Percentiles rank a stretch among this genome's conserved stretches.
These are phyloP conservation scores for Amanita phalloides DNA, from an alignment of 768 basidiomycete species.

Conservation along the genomic window DNA sequence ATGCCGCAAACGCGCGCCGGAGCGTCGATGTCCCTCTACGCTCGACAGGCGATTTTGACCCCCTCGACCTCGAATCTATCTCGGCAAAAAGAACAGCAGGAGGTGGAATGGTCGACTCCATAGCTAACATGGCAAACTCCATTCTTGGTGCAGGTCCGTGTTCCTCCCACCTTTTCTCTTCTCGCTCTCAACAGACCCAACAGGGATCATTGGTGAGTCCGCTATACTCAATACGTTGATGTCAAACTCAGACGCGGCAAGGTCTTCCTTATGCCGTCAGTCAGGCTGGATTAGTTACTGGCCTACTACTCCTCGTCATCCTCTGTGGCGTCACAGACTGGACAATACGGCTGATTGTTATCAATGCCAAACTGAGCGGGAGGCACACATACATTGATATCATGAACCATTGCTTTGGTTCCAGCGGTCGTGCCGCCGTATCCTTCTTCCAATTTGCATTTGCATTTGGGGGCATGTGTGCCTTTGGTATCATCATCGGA, in stretches of 20 bases:
- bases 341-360: constrained; percentile 93
- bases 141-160: constrained; percentile 82
- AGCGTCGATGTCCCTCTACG: constrained; percentile 46
- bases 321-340: constrained; percentile 88
- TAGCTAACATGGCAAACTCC: constrained; percentile 93
- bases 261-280: constrained; percentile 91
- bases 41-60: constrained; percentile 20
- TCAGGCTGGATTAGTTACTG: constrained; percentile 90
- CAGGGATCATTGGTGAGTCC: constrained; percentile 63
- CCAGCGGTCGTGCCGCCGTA: constrained; percentile 84
- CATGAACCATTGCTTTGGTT: constrained; percentile 89
- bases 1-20: constrained; percentile 46
- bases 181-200: constrained; percentile 5
- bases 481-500: constrained; percentile 95
- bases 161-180: constrained; percentile 2
- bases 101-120: constrained; percentile 68
- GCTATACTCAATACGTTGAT: neutral
- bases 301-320: constrained; percentile 69
- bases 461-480: constrained; percentile 98
- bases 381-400: constrained; percentile 88
- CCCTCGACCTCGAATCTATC: constrained; percentile 58
- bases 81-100: constrained; percentile 56
- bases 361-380: constrained; percentile 94
- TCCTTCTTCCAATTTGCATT: constrained; percentile 98
- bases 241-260: constrained; percentile 17